Evolutionary conservation across 2,329 filamentous ascomycete genomes (phyloP), one percentile per base, ranked within the genome.

Genomic region (Phialophora verrucosa): DNA sequence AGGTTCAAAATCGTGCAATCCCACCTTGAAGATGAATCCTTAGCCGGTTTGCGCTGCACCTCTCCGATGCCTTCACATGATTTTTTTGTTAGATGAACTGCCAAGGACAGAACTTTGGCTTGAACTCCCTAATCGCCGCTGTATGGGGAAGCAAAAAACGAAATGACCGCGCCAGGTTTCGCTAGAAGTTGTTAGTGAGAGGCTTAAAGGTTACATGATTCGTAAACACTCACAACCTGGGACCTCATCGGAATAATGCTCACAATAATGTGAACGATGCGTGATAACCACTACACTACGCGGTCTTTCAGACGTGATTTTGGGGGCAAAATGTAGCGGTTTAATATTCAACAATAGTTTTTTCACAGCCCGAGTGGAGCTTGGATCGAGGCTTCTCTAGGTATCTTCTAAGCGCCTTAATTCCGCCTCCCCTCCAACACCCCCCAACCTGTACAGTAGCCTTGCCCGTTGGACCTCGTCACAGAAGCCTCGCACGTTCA

Each of bases 251-350:
- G 65, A 62, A 14, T 20, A 44, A 57, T 63, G 59, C 35, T 67
- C 64, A 67, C 27, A 17, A 12, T 55, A 35, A 29, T 70, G 66
- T 70, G 67, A 70, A 67, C 67, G 64, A 66, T 67, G 56, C 67
- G 69, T 70, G 69, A 70, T 70, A 70, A 70, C 69, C 69, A 70
- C 69, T 70, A 70, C 69, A 70, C 69, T 55, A 70, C 47, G 32
- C 62, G 60, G 20, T 51, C 38, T 44, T 44, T 51, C 49, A 12
- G 6, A 51, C 49, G 27, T 29, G 4, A 51, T 12, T 51, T 51
- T 23, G 20, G 25, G 49, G 11, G 14, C 20, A 51, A 51, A 51
- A 25, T 51, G 1, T 1, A 1, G 10, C 3, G 23, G 6, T 51
- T 2, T 5, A 8, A 8, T 27, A 12, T 14, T 35, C 32, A 3